A percentile compares a stretch with the other conserved stretches of the same genome.
Conservation (phyloP, 2,329 filamentous ascomycete species). For the Coleophoma cylindrospora region DNA sequence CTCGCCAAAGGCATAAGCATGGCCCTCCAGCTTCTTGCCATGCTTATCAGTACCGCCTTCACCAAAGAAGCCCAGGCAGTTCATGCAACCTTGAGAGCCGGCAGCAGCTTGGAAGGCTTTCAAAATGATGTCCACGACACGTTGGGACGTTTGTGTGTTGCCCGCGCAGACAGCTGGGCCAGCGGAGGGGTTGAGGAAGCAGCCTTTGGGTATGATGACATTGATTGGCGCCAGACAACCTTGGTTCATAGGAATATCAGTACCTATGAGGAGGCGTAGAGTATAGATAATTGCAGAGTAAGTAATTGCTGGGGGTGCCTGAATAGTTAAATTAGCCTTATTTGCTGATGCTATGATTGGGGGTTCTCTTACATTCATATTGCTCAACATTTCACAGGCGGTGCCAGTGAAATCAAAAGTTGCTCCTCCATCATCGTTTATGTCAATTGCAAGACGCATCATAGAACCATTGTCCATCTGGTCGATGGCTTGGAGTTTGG, state of each 20-base stretch:
- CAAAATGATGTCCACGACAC: constrained; percentile 75
- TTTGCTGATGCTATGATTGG: too few relatives aligned
- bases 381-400: constrained; percentile 68
- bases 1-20: constrained; percentile 68
- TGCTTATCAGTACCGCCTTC: constrained; percentile 44
- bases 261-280: constrained; percentile 68
- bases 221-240: constrained; percentile 72
- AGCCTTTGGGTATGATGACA: constrained; percentile 62
- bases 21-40: constrained; percentile 17
- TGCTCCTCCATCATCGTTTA: constrained; percentile 65
- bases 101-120: constrained; percentile 73
- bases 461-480: constrained; percentile 81
- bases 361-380: constrained; percentile 48
- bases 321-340: too few relatives aligned
- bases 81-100: constrained; percentile 72
- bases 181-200: constrained; percentile 67
- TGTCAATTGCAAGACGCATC: constrained; percentile 66
- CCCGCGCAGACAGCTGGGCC: constrained; percentile 75
- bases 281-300: constrained; percentile 82
- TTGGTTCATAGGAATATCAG: constrained; percentile 82
- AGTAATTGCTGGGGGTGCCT: constrained; percentile 69
- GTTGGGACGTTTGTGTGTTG: constrained; percentile 72
- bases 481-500: constrained; percentile 64
- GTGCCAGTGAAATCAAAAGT: constrained; percentile 73
- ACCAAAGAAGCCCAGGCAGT: constrained; percentile 66